Percentiles rank a stretch among this genome's conserved stretches.
Conservation (phyloP, 192 early-diverging fungal species). For the Lunasporangiospora selenospora region DNA sequence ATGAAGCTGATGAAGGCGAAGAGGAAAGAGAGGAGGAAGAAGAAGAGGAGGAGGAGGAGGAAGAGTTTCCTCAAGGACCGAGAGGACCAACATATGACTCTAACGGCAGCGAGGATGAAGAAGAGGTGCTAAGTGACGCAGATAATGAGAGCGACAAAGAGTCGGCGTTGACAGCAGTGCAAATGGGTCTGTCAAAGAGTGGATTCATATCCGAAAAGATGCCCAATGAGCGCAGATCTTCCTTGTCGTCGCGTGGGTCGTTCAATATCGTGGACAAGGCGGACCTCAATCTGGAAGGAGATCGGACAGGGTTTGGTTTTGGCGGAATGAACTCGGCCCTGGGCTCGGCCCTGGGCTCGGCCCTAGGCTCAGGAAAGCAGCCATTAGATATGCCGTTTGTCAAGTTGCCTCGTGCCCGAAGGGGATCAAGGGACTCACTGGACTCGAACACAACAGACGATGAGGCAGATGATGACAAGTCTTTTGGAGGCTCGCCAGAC, state of each 20-base stretch:
- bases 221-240: neutral
- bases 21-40: neutral
- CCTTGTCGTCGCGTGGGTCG: neutral
- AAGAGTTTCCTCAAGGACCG: too few relatives aligned
- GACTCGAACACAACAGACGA: constrained; percentile 41
- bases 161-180: constrained; percentile 34
- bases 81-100: constrained; percentile 1
- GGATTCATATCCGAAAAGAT: too few relatives aligned
- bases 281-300: neutral
- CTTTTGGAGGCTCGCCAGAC: neutral
- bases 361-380: constrained; percentile 4
- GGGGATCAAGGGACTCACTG: constrained; percentile 27
- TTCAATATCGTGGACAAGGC: constrained; percentile 29
- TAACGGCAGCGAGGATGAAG: neutral
- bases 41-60: neutral
- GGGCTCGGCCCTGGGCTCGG: neutral
- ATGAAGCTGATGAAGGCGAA: constrained; percentile 3
- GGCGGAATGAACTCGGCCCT: constrained; percentile 7
- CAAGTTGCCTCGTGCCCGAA: constrained; percentile 25
- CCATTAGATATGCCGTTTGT: constrained; percentile 26
- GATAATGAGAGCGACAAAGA: constrained; percentile 41
- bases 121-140: neutral
- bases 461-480: constrained; percentile 14
- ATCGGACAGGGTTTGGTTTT: constrained; percentile 22
- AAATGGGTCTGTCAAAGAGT: too few relatives aligned